phyloP scores from a whole-genome alignment of 2,329 filamentous ascomycete species.

The Talaromyces sp. region DNA sequence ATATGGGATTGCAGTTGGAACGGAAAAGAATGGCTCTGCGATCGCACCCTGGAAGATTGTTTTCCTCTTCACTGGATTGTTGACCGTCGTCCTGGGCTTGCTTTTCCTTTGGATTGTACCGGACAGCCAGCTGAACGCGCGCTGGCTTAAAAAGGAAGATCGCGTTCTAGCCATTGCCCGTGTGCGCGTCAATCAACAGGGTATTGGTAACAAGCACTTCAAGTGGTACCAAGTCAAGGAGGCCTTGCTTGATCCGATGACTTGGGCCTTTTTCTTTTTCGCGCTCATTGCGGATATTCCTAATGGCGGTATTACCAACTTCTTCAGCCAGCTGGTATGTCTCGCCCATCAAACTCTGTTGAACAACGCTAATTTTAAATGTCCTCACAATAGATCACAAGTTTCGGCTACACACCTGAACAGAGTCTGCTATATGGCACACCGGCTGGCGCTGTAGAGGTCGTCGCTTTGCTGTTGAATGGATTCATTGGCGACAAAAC shows the following conservation, averaged over 20 bases:
- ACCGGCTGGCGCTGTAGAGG: conserved; percentile 67
- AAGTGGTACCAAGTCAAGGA: conserved; percentile 69
- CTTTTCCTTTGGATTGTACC: conserved; percentile 58
- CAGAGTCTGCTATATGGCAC: conserved; percentile 67
- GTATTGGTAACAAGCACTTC: conserved; percentile 70
- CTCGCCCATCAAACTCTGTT: neutral
- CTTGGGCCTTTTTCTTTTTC: conserved; percentile 63
- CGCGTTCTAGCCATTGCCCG: conserved; percentile 69
- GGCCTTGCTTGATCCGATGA: conserved; percentile 59
- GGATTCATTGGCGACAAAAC: conserved; percentile 61
- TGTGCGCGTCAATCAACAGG: conserved; percentile 73
- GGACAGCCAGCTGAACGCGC: conserved; percentile 63
- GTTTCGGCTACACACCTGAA: conserved; percentile 66
- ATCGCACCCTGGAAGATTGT: conserved; percentile 69
- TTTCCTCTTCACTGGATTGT: conserved; percentile 58
- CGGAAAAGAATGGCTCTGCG: conserved; percentile 55
- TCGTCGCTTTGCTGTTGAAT: conserved; percentile 59
- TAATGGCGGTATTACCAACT: conserved; percentile 63
- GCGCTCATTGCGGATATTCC: conserved; percentile 60
- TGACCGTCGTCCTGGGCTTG: conserved; percentile 53
- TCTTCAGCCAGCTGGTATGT: conserved; percentile 59
- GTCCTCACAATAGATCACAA: conserved; percentile 59
- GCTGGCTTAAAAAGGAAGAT: conserved; percentile 67
- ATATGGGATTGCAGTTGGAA: conserved; percentile 64
- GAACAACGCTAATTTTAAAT: neutral